Percentiles rank a stretch among this genome's conserved stretches.
Conservation (phyloP, 768 basidiomycete species). For the Lactifluus echinatus region DNA sequence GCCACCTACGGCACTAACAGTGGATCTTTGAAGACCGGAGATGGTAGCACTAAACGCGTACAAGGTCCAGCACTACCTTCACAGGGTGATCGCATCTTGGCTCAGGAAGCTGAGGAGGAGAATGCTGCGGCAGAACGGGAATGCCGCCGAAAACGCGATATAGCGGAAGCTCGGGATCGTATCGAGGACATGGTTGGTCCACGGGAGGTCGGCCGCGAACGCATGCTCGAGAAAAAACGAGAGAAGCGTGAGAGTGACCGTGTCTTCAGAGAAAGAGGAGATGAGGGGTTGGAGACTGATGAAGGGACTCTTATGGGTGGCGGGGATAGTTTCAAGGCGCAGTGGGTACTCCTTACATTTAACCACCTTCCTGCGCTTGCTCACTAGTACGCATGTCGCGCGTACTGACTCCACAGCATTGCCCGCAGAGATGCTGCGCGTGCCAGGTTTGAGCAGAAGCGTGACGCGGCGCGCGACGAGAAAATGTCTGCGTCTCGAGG, state of each 20-base stretch:
- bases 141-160: conserved; percentile 59
- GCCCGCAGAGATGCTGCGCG: conserved; percentile 68
- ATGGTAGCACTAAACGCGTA: conserved; percentile 33
- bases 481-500: conserved; percentile 47
- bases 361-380: background rate
- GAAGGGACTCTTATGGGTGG: conserved; percentile 78
- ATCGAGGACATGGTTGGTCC: conserved; percentile 75
- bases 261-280: conserved; percentile 60
- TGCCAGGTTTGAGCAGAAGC: conserved; percentile 50
- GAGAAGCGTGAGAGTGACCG: conserved; percentile 63
- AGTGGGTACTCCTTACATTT: conserved; percentile 37
- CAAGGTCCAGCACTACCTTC: conserved; percentile 65
- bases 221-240: conserved; percentile 79
- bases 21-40: conserved; percentile 13
- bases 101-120: conserved; percentile 54
- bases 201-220: conserved; percentile 73
- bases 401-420: conserved; percentile 38
- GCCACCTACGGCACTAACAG: conserved; percentile 31
- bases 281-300: conserved; percentile 73
- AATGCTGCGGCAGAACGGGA: conserved; percentile 41
- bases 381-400: background rate
- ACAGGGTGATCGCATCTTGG: conserved; percentile 57
- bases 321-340: conserved; percentile 70
- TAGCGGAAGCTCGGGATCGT: conserved; percentile 54
- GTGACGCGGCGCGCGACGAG: conserved; percentile 35